Base-by-base conservation (phyloP, 192 early-diverging fungal species). In the Linnemannia zychae region DNA sequence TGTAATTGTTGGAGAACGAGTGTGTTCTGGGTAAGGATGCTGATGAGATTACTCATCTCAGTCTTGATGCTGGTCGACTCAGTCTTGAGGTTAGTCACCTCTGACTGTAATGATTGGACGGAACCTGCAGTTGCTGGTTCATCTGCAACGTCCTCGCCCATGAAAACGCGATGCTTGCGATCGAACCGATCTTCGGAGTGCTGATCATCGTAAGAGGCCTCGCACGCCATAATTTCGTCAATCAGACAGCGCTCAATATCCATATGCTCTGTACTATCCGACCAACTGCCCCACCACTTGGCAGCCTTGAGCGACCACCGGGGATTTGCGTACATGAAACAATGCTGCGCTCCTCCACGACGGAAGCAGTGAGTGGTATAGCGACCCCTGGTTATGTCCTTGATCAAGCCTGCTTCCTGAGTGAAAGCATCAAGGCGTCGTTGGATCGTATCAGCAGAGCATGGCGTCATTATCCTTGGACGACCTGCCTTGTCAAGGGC, bases 281-380 rank as follows among this genome's bases (percentile, higher is more conserved):
- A 73, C 72, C 72, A 73, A 7, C 72, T 50, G 2, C 72, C 72
- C 72, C 72, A 73, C 72, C 72, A 73, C 72, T 50, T 73, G 72
- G 4, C 9, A 11, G 72, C 72, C 72, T 73, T 57, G 2, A 53
- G 72, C 4, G 50, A 37, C 72, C 72, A 73, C 34, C 24, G 2
- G 4, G 4, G 11, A 46, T 73, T 50, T 2, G 22, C 34, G 34
- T 36, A 57, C 72, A 37, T 57, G 48, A 73, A 73, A 1, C 72
- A 20, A 37, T 73, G 72, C 34, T 73, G 72, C 3, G 72, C 72
- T 33, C 72, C 72, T 36, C 72, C 72, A 12, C 72, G 22, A 36
- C 72, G 72, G 34, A 73, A 73, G 17, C 72, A 73, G 34, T 73
- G 72, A 4, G 28, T 73, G 0, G 72, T 73, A 57, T 40, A 69